Percentiles rank a stretch among this genome's conserved stretches.
These are phyloP conservation scores for Micromonas pusilla DNA, from an alignment of 139 green algal genomes.

Conservation along the genomic window DNA sequence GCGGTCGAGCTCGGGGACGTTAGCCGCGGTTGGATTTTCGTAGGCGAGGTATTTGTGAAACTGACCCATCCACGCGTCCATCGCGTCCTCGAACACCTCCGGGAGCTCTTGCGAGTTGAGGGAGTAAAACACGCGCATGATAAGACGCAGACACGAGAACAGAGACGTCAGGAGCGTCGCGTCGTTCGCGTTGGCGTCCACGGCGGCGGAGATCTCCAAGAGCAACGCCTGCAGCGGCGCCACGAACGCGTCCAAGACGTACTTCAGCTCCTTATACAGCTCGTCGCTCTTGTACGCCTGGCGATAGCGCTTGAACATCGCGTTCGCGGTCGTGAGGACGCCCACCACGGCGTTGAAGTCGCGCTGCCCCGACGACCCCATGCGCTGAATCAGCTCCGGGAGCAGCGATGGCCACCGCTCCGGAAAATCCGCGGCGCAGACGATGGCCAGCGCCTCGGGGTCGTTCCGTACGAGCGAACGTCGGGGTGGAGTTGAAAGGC, in stretches of 20 bases:
- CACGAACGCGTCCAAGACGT: conserved; percentile 65
- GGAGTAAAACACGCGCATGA: conserved; percentile 83
- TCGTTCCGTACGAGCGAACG: too few species aligned
- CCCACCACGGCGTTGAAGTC: conserved; percentile 64
- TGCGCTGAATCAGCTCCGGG: conserved; percentile 72
- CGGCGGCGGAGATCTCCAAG: conserved; percentile 5
- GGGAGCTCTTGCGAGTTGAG: conserved; percentile 87
- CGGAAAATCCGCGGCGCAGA: conserved; percentile 87
- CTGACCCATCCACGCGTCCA: conserved; percentile 83
- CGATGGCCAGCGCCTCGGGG: conserved; percentile 86
- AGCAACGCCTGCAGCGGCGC: conserved; percentile 40
- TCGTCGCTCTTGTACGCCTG: conserved; percentile 56
- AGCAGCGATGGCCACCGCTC: conserved; percentile 74
- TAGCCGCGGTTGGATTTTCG: conserved; percentile 40
- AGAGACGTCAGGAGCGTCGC: conserved; percentile 46
- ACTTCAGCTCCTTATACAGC: conserved; percentile 52
- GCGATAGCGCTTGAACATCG: conserved; percentile 91
- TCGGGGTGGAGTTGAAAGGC: too few species aligned
- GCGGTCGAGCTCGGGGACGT: conserved; percentile 48
- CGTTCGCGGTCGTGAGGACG: conserved; percentile 83
- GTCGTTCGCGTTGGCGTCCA: conserved; percentile 22
- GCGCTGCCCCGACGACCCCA: conserved; percentile 34
- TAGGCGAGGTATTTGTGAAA: conserved; percentile 71
- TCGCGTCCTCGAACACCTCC: conserved; percentile 77
- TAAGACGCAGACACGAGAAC: conserved; percentile 58